A percentile compares a stretch with the other conserved stretches of the same genome.
Conservation (phyloP, 2,329 filamentous ascomycete species). For the Colletotrichum aenigma region DNA sequence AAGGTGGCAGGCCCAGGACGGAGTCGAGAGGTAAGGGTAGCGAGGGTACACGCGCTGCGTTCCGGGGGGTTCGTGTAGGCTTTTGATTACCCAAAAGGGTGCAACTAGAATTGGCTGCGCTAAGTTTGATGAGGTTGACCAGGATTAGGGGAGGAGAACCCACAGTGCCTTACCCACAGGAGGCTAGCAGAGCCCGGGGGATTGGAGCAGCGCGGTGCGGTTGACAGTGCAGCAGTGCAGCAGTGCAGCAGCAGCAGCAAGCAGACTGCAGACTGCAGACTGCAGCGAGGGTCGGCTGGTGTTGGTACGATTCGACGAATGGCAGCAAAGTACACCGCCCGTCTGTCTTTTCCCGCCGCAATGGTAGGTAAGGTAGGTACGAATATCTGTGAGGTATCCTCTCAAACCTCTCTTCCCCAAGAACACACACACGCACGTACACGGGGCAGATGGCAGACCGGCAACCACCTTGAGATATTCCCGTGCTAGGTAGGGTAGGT, state of each 20-base stretch:
- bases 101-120: slow-evolving; percentile 40
- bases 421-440: neutral
- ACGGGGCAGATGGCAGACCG: neutral
- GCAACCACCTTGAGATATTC: neutral
- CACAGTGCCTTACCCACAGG: slow-evolving; percentile 7
- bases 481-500: neutral
- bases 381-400: neutral
- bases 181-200: slow-evolving; percentile 20
- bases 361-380: neutral
- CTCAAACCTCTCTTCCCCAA: neutral
- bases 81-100: slow-evolving; percentile 41
- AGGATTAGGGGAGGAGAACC: slow-evolving; percentile 23
- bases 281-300: neutral
- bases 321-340: neutral
- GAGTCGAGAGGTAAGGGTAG: slow-evolving; percentile 10
- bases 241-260: no score
- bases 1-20: neutral
- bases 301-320: neutral
- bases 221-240: neutral
- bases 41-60: neutral
- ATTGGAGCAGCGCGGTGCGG: slow-evolving; percentile 12
- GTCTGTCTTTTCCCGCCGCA: neutral
- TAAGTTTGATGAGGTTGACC: slow-evolving; percentile 45
- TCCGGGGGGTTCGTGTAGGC: slow-evolving; percentile 22
- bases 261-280: neutral